Base-by-base conservation (phyloP, 768 basidiomycete genomes). In the Phaeolepiota aurea region DNA sequence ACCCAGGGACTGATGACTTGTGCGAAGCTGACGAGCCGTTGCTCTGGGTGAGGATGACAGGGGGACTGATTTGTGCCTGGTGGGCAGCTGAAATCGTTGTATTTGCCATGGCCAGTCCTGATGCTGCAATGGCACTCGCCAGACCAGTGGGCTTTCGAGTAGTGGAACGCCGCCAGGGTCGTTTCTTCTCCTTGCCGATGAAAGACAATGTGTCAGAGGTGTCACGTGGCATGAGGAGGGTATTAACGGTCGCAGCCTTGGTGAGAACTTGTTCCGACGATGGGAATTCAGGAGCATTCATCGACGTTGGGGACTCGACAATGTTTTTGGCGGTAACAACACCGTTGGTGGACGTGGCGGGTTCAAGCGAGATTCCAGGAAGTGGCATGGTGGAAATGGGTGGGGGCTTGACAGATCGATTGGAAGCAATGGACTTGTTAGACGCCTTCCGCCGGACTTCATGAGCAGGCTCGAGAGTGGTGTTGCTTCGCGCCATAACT, bases 61-160 rank as follows among this genome's bases (percentile, higher is more conserved):
- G 56, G 21, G 62, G 57, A 32, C 48, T 52, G 20, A 67, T 57
- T 25, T 66, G 66, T 11, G 67, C 59, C 35, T 67, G 65, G 12
- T 72, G 72, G 14, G 72, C 71, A 3, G 72, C 59, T 2, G 68
- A 66, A 41, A 77, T 55, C 1, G 64, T 65, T 0, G 76, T 64
- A 46, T 77, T 75, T 9, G 77, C 75, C 72, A 86, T 82, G 34
- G 79, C 72, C 20, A 81, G 61, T 13, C 81, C 77, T 13, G 77
- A 77, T 2, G 78, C 76, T 1, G 82, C 79, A 37, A 83, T 68
- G 1, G 81, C 82, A 38, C 71, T 69, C 3, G 83, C 82, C n/a
- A 84, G 68, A 16, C 77, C 75, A 0, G 74, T 69, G 2, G 76
- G 71, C 51, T 75, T 77, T 25, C 65, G 61, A 23, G 61, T 58